These are phyloP conservation scores for Xylaria acuta DNA, from an alignment of 495 filamentous ascomycete species.

Conservation along the genomic window DNA sequence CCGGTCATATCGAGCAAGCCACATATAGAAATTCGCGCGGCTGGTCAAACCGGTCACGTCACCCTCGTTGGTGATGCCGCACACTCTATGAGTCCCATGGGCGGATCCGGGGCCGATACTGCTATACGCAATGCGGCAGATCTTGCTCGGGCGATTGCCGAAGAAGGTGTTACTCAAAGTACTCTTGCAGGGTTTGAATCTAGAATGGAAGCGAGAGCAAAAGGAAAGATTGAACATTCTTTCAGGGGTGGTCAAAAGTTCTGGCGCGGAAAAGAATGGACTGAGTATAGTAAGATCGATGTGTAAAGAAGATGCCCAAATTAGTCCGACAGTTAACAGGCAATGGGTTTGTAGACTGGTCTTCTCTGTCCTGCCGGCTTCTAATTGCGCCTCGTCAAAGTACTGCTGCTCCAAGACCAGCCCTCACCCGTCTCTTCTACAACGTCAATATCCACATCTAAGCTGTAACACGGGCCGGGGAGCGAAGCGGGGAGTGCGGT, in stretches of 20 bases:
- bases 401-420: background rate
- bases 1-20: conserved; percentile 48
- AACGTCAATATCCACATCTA: background rate
- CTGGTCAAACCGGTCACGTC: conserved; percentile 29
- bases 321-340: background rate
- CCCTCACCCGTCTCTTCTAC: background rate
- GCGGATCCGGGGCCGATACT: conserved; percentile 38
- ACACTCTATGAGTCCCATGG: conserved; percentile 39
- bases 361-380: background rate
- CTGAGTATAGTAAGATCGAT: conserved; percentile 33
- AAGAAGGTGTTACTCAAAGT: conserved; percentile 29
- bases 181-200: conserved; percentile 35
- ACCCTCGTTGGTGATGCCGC: conserved; percentile 41
- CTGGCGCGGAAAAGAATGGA: conserved; percentile 39
- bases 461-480: background rate
- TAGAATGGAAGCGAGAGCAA: conserved; percentile 38
- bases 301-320: conserved; percentile 17
- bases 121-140: conserved; percentile 40
- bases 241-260: conserved; percentile 38
- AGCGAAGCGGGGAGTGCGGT: background rate
- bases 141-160: conserved; percentile 33
- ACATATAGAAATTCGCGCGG: conserved; percentile 37
- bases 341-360: background rate
- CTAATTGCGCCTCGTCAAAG: background rate
- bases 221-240: conserved; percentile 37